A percentile compares a stretch with the other conserved stretches of the same genome.
Evolutionary conservation across 208 protist species (phyloP).

Genomic region (Acanthamoeba healyi): DNA sequence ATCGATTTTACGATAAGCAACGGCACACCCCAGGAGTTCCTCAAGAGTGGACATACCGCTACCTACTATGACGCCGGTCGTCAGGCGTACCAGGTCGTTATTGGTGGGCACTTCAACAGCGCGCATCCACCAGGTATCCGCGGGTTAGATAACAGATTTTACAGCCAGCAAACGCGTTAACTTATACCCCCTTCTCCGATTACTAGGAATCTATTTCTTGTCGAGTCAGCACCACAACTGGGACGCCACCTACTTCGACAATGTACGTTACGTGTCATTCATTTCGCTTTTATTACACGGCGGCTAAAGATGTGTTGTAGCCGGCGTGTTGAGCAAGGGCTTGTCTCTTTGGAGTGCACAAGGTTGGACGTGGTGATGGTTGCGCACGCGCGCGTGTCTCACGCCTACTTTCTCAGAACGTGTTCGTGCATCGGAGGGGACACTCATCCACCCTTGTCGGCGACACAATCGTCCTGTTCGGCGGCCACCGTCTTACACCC

Average conservation of each 20-base stretch:
- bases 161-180: too few relatives aligned
- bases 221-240: background rate
- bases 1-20: background rate
- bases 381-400: too few relatives aligned
- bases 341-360: too few relatives aligned
- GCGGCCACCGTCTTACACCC: background rate
- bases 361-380: too few relatives aligned
- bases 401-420: too few relatives aligned
- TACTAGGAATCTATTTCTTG: slow-evolving; percentile 11
- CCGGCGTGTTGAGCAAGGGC: too few relatives aligned
- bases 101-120: background rate
- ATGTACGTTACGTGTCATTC: background rate
- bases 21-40: background rate
- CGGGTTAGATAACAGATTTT: too few relatives aligned
- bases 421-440: background rate
- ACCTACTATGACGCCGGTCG: background rate
- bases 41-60: background rate
- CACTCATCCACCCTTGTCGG: slow-evolving; percentile 60
- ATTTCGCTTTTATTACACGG: too few relatives aligned
- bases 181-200: too few relatives aligned
- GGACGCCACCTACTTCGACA: background rate
- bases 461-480: slow-evolving; percentile 44
- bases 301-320: too few relatives aligned
- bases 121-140: background rate
- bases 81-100: background rate